phyloP scores from a whole-genome alignment of 306 rosid species.

The Cucumis melo region DNA sequence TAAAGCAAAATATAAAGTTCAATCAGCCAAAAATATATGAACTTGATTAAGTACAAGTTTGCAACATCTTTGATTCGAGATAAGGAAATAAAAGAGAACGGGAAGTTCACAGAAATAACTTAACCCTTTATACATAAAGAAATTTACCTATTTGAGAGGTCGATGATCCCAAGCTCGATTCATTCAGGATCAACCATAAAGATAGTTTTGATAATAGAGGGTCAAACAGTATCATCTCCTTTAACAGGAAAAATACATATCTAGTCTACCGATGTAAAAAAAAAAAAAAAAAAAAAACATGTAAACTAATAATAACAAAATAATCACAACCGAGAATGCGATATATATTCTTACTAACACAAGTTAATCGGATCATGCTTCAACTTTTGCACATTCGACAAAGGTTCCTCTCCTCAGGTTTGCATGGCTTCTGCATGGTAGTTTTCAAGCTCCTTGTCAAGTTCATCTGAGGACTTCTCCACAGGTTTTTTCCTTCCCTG shows the following conservation, averaged over 20 bases:
- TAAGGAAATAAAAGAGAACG: no score
- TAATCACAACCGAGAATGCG: background rate
- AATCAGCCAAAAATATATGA: background rate
- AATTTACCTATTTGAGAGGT: background rate
- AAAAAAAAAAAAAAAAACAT: background rate
- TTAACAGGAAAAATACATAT: background rate
- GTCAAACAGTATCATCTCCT: background rate
- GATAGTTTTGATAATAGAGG: background rate
- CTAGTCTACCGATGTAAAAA: background rate
- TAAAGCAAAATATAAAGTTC: background rate
- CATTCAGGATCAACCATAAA: background rate
- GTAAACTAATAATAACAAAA: background rate
- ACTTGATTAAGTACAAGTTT: background rate
- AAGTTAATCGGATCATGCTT: background rate
- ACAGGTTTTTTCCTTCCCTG: conserved; percentile 43
- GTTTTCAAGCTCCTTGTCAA: conserved; percentile 69
- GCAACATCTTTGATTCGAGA: no score
- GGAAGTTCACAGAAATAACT: background rate
- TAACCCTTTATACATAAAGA: background rate
- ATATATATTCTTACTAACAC: background rate
- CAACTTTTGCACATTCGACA: background rate
- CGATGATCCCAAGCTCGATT: background rate
- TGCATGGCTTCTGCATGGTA: conserved; percentile 84
- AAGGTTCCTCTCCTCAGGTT: conserved; percentile 12
- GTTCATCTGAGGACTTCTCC: conserved; percentile 73